These are phyloP conservation scores for Mrakia blollopis DNA, from an alignment of 768 basidiomycete species.

Conservation along the genomic window DNA sequence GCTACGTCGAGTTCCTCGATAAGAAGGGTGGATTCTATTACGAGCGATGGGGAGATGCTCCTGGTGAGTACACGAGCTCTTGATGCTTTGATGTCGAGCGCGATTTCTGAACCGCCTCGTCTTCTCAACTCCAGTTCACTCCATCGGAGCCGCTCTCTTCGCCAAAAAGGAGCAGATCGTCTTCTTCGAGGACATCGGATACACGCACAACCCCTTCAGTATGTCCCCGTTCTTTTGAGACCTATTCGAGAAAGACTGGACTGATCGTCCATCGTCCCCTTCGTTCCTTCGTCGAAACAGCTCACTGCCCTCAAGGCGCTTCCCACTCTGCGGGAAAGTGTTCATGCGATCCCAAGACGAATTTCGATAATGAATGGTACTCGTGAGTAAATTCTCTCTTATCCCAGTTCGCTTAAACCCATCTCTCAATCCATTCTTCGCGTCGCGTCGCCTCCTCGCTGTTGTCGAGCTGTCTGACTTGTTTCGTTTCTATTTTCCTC, in stretches of 20 bases:
- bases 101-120: too few relatives aligned
- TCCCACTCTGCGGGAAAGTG: conserved; percentile 35
- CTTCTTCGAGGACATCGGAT: conserved; percentile 93
- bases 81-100: too few relatives aligned
- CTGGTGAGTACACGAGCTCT: conserved; percentile 1
- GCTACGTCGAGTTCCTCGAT: conserved; percentile 80
- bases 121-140: conserved; percentile 55
- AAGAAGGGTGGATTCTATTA: conserved; percentile 69
- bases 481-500: neutral
- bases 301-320: conserved; percentile 73
- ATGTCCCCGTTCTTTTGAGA: neutral
- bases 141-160: conserved; percentile 84
- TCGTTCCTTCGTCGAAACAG: neutral
- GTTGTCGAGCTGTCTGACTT: neutral
- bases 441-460: too few relatives aligned
- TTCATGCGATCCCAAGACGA: conserved; percentile 44
- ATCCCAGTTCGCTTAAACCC: neutral
- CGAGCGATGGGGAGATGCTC: conserved; percentile 75
- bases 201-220: conserved; percentile 42
- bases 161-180: conserved; percentile 84
- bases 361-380: conserved; percentile 56
- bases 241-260: neutral
- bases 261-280: too few relatives aligned
- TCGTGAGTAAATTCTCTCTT: neutral
- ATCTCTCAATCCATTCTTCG: neutral